Evolutionary conservation across 345 rosid species (phyloP).

Genomic region (Arabidopsis suecica): DNA sequence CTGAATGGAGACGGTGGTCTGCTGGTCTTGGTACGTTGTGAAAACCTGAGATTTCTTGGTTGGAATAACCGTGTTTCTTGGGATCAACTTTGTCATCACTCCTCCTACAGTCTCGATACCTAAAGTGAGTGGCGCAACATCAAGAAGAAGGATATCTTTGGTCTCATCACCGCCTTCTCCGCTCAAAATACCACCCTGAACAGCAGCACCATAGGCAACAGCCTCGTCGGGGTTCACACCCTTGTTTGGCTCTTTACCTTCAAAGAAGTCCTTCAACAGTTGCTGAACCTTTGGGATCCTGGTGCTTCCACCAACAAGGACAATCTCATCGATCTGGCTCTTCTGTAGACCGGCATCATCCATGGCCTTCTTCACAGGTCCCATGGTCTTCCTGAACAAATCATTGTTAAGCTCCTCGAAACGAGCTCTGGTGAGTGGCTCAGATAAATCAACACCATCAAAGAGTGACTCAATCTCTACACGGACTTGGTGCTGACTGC

Average conservation of each 20-base stretch:
- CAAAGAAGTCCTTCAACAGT: constrained; percentile 90
- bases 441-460: constrained; percentile 90
- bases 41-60: constrained; percentile 48
- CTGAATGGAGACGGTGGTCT: constrained; percentile 46
- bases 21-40: constrained; percentile 49
- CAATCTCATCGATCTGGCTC: constrained; percentile 92
- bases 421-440: constrained; percentile 98
- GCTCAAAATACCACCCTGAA: constrained; percentile 56
- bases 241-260: constrained; percentile 98
- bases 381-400: constrained; percentile 97
- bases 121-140: constrained; percentile 46
- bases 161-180: constrained; percentile 50
- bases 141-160: constrained; percentile 47
- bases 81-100: constrained; percentile 47
- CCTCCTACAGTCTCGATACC: constrained; percentile 48
- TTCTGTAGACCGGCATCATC: constrained; percentile 61
- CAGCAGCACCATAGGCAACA: constrained; percentile 74
- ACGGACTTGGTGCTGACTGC: constrained; percentile 88
- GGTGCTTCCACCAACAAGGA: constrained; percentile 98
- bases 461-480: constrained; percentile 95
- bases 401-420: constrained; percentile 97
- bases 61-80: constrained; percentile 48
- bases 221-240: constrained; percentile 80
- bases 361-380: constrained; percentile 97
- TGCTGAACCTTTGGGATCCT: constrained; percentile 99